Evolutionary conservation across 495 filamentous ascomycete genomes (phyloP), one percentile per base, ranked within the genome.

Genomic region (Annulohypoxylon stygium): DNA sequence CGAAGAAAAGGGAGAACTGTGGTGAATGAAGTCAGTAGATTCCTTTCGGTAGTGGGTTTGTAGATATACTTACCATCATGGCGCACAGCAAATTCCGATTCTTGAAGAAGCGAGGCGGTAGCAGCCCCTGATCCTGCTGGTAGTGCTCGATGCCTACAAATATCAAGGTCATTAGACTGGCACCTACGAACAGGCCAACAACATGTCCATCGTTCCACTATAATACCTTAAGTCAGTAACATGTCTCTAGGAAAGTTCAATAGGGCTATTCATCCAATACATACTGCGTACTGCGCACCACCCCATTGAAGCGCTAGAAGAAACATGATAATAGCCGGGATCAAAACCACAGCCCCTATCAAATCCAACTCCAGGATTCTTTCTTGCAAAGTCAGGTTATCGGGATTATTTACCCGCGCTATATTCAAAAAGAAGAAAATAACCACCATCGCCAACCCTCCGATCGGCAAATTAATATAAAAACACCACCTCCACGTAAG

Each of bases 291-390:
- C 7, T 83, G 81, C 2, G 80, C 75, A 9, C 88, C 90, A 4
- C 89, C 91, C 83, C 85, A 92, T 77, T 93, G 87, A 18, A 93
- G 82, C 25, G 89, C 90, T 36, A 93, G 82, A 26, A 92, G 75
- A 36, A 90, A 77, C 73, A 83, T 88, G 37, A 90, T 75, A 16
- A 91, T 78, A 5, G 80, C 78, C 7, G 86, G 84, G 20, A 92
- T 82, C 47, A 91, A 71, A 39, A 88, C 78, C 0, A 81, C 68
- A 0, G 86, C 83, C 8, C 86, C 86, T 18, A 88, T 54, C 6
- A 88, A 77, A 76, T 87, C 91, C 66, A 91, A 80, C 50, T 88
- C 77, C 58, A 81, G 73, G 47, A 87, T 70, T 11, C 85, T 70
- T 70, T 80, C 47, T 4, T 67, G 12, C n/a, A 83, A 59, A 34